Conservation (phyloP, 2,329 filamentous ascomycete species). For the Chalara sp. region DNA sequence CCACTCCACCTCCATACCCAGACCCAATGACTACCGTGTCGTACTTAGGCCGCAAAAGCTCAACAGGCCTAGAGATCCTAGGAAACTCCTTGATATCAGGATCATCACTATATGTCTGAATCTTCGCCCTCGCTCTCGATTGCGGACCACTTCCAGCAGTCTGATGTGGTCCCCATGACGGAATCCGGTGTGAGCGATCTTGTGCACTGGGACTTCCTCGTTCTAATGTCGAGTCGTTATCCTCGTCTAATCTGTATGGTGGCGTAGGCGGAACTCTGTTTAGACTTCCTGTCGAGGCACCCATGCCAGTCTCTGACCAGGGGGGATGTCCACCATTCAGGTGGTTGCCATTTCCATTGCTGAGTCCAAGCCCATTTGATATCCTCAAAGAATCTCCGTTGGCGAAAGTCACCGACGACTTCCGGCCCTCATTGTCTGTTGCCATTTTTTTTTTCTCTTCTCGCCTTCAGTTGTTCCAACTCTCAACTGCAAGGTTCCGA, state of each 20-base stretch:
- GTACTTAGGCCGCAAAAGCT: conserved; percentile 50
- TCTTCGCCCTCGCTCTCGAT: conserved; percentile 21
- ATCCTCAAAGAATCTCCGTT: too few relatives aligned
- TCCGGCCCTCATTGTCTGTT: too few relatives aligned
- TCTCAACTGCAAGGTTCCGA: too few relatives aligned
- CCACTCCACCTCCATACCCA: conserved; percentile 61
- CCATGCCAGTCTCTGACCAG: too few relatives aligned
- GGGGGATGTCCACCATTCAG: too few relatives aligned
- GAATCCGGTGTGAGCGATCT: conserved; percentile 14
- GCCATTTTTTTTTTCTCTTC: too few relatives aligned
- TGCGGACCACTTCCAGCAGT: conserved; percentile 17
- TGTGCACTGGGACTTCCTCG: background rate
- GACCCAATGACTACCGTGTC: conserved; percentile 63
- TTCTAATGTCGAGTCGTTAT: background rate
- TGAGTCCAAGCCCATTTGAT: too few relatives aligned
- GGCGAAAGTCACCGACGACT: too few relatives aligned
- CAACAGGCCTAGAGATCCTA: conserved; percentile 48
- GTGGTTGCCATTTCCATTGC: too few relatives aligned
- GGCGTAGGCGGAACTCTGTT: background rate
- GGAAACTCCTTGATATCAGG: conserved; percentile 34
- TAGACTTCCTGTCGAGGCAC: too few relatives aligned
- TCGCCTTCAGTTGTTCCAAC: too few relatives aligned
- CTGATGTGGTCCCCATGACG: conserved; percentile 14
- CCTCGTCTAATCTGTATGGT: background rate
- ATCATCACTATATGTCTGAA: conserved; percentile 24